Evolutionary conservation across 2,329 filamentous ascomycete species (phyloP).

Genomic region (Fusarium chlamydosporum): DNA sequence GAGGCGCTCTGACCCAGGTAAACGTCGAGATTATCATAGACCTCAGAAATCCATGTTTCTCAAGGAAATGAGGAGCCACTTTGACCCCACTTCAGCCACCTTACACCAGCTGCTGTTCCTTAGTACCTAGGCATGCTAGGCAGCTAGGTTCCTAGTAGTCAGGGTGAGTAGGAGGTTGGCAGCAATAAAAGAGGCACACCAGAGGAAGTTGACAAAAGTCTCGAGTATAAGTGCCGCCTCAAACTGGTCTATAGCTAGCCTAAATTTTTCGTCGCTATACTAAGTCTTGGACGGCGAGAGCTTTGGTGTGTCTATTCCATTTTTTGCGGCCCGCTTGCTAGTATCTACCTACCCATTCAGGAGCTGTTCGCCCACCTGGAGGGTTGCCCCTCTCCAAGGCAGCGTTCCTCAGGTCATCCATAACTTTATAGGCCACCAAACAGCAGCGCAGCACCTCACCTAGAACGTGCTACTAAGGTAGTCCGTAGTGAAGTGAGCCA

Average conservation of each 20-base stretch:
- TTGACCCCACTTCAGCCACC: conserved; percentile 43
- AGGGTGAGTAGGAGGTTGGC: too few species aligned
- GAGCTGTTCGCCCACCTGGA: conserved; percentile 10
- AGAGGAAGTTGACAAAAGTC: too few species aligned
- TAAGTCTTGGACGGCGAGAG: too few species aligned
- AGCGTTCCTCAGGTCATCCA: conserved; percentile 19
- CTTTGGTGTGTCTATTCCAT: too few species aligned
- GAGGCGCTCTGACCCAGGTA: conserved; percentile 14
- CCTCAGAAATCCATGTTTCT: conserved; percentile 22
- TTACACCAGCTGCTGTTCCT: conserved; percentile 4
- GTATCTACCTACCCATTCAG: background rate
- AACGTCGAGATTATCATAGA: conserved; percentile 10
- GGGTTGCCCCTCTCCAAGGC: conserved; percentile 26
- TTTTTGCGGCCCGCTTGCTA: too few species aligned
- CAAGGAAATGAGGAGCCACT: conserved; percentile 39
- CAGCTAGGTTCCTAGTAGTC: too few species aligned
- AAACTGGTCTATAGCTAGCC: too few species aligned
- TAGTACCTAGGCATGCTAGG: too few species aligned
- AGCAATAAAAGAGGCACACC: too few species aligned
- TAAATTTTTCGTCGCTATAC: too few species aligned
- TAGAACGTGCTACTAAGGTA: too few species aligned
- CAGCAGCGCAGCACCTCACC: background rate
- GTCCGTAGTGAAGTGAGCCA: conserved; percentile 1
- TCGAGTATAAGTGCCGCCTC: too few species aligned
- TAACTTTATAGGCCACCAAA: background rate